phyloP scores from a whole-genome alignment of 2,329 filamentous ascomycete species.

The Verruconis gallopava region DNA sequence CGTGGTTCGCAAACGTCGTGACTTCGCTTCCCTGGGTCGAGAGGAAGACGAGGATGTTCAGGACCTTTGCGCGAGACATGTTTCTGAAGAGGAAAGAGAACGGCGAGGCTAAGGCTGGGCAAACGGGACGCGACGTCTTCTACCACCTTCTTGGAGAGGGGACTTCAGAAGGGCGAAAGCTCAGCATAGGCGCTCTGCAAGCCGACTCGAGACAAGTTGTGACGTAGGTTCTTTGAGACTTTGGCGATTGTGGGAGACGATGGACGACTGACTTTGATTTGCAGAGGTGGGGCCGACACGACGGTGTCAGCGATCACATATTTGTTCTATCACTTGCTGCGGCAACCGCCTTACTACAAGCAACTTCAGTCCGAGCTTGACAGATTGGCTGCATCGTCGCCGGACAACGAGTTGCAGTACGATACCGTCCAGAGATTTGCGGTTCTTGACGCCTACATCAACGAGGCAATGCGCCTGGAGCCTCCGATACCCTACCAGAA shows the following conservation, averaged over 20 bases:
- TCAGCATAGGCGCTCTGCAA: slow-evolving; percentile 2
- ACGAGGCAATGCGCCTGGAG: slow-evolving; percentile 4
- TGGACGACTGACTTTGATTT: too few relatives aligned
- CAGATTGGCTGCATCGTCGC: neutral
- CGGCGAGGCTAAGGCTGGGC: neutral
- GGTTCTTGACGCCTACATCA: slow-evolving; percentile 6
- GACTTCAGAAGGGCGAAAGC: neutral
- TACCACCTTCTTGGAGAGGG: slow-evolving; percentile 3
- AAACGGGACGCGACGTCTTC: slow-evolving; percentile 1
- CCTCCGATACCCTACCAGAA: slow-evolving; percentile 4
- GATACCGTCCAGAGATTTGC: neutral
- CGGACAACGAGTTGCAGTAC: neutral
- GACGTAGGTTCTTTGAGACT: slow-evolving; percentile 1
- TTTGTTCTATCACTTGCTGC: neutral
- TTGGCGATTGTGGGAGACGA: too few relatives aligned
- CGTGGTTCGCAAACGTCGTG: slow-evolving; percentile 1
- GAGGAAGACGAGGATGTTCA: slow-evolving; percentile 1
- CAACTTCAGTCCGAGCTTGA: neutral
- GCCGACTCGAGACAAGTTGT: slow-evolving; percentile 5
- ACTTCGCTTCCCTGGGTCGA: neutral
- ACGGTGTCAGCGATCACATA: slow-evolving; percentile 4
- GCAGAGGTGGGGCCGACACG: slow-evolving; percentile 1
- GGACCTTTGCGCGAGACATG: neutral
- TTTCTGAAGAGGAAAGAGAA: slow-evolving; percentile 2
- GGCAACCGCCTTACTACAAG: neutral